Conservation (phyloP, 148 eudicot genomes). For the Linanthus parryae region DNA sequence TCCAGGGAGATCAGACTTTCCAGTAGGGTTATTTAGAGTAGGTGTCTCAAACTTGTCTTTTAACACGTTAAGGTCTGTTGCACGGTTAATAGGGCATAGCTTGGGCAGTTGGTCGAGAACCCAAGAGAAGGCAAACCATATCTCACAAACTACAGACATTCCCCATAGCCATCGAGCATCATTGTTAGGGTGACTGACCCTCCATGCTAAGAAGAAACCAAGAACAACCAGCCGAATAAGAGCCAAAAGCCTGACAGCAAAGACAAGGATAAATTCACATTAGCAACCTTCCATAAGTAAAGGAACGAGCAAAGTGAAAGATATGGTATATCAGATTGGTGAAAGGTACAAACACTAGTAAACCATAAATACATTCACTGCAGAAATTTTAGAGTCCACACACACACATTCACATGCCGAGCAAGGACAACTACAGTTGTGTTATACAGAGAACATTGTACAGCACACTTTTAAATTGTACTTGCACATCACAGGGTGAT, state of each 20-base stretch:
- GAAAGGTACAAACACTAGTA: too few species aligned
- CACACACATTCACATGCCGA: too few species aligned
- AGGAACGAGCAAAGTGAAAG: too few species aligned
- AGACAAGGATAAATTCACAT: not conserved
- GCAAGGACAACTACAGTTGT: too few species aligned
- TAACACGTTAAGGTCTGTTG: conserved; percentile 78
- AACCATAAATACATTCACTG: too few species aligned
- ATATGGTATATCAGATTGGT: too few species aligned
- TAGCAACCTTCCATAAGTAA: too few species aligned
- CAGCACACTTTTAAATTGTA: too few species aligned
- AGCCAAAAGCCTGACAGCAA: conserved; percentile 54
- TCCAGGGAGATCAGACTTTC: conserved; percentile 91
- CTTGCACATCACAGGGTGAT: too few species aligned
- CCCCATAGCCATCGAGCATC: conserved; percentile 97
- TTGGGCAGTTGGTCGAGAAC: conserved; percentile 88
- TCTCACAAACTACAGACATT: conserved; percentile 89
- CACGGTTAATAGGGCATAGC: conserved; percentile 84
- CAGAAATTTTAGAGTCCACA: too few species aligned
- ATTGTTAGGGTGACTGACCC: conserved; percentile 64
- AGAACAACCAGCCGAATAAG: conserved; percentile 63
- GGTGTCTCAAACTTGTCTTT: conserved; percentile 86
- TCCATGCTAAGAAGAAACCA: conserved; percentile 71
- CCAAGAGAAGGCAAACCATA: conserved; percentile 98
- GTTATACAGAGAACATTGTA: too few species aligned
- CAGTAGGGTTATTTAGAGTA: conserved; percentile 61